Evolutionary conservation across 257 asterid species (phyloP), one percentile per base, ranked within the genome.

Genomic region (Nicotiana otophora): DNA sequence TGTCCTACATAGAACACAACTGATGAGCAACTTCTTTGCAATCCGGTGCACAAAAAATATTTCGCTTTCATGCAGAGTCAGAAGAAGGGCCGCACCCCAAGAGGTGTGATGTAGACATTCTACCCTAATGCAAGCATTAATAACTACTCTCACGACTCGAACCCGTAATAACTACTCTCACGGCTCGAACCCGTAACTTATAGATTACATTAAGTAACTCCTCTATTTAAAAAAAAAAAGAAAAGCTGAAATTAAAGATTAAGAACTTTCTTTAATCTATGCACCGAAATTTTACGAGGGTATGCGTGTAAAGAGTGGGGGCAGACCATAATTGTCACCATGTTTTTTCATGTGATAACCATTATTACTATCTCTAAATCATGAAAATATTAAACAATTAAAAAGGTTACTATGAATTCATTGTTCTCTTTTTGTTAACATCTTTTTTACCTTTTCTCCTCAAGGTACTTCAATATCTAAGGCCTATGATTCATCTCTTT

Each of bases 341-440:
- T 86, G 84, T 82, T 82, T 83, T 78, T 83, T 78, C 87, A 88
- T 88, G 91, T 88, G 89, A 86, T 75, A 55, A 23, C 89, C 89
- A 84, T 88, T 81, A 88, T 84, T 84, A 86, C 82, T 48, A 46
- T 80, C 79, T 33, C 30, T 58, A 65, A 60, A 66, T 81, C 77
- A 72, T 83, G 84, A 77, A 80, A 79, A 86, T 70, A 67, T 69
- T 78, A 77, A 55, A 79, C 42, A 69, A 69, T 33, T 36, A 78
- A 33, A 78, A 83, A 57, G 10, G 9, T 51, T 33, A 74, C 10
- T 15, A 75, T 5, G 14, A 1, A 76, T 53, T 78, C 34, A 10
- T 74, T 74, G 39, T 62, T 19, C 51, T 19, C 83, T 82, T 82
- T 82, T 87, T 87, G 85, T 80, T 67, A 67, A 61, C 77, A 66